These are phyloP conservation scores for Chaetomiaceae sp. DNA, from an alignment of 2,329 filamentous ascomycete species.

Conservation along the genomic window DNA sequence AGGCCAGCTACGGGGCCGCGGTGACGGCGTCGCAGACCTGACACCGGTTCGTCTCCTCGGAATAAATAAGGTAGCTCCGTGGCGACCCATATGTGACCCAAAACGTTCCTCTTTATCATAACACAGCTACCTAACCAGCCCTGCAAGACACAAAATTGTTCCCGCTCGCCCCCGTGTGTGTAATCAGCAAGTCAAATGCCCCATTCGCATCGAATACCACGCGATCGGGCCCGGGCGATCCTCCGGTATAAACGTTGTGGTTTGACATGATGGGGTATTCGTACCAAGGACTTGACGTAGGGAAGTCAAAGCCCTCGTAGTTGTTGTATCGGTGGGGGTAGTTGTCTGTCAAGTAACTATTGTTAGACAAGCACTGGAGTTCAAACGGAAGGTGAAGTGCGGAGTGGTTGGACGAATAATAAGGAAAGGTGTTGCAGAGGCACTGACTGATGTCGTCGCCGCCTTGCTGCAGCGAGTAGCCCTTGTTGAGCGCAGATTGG, in stretches of 20 bases:
- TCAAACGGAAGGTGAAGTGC: background rate
- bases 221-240: conserved; percentile 58
- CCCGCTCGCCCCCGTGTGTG: conserved; percentile 60
- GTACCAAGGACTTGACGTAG: conserved; percentile 37
- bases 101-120: background rate
- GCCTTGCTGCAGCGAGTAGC: conserved; percentile 31
- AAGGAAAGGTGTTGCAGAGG: background rate
- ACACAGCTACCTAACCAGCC: background rate
- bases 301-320: conserved; percentile 41
- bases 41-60: no score
- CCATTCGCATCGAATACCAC: conserved; percentile 57
- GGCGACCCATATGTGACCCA: no score
- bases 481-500: conserved; percentile 33
- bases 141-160: conserved; percentile 59
- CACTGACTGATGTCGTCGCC: conserved; percentile 28
- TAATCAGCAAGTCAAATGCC: conserved; percentile 55
- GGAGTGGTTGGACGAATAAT: background rate
- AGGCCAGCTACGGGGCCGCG: no score
- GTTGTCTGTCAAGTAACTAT: no score
- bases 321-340: conserved; percentile 44
- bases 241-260: conserved; percentile 38
- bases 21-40: no score
- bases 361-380: no score
- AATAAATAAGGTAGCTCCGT: no score
- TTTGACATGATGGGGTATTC: conserved; percentile 41